Evolutionary conservation across 2,329 filamentous ascomycete species (phyloP).

Genomic region (Paraphoma sp.): DNA sequence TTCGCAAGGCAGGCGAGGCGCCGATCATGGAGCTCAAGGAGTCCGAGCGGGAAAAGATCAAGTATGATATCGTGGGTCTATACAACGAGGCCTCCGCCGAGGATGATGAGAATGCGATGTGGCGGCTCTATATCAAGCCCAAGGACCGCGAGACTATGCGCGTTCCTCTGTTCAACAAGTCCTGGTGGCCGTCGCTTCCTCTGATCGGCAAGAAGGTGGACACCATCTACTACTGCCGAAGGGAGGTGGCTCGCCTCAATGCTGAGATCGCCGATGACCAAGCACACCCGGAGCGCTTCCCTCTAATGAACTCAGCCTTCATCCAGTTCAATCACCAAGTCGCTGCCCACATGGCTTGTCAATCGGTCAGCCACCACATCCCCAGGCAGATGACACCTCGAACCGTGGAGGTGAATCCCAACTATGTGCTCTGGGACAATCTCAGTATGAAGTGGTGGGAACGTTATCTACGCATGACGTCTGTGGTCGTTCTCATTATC

Average conservation of each 20-base stretch:
- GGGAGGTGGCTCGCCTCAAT: constrained; percentile 85
- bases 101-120: constrained; percentile 59
- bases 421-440: constrained; percentile 95
- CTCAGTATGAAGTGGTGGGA: constrained; percentile 97
- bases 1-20: constrained; percentile 45
- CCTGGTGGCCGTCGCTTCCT: constrained; percentile 82
- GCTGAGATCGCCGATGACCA: constrained; percentile 92
- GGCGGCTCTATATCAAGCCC: constrained; percentile 81
- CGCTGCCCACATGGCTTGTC: constrained; percentile 97
- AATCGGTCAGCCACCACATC: constrained; percentile 86
- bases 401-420: constrained; percentile 90
- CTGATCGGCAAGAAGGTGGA: constrained; percentile 89
- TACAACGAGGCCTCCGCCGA: constrained; percentile 41
- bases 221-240: constrained; percentile 89
- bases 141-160: constrained; percentile 87
- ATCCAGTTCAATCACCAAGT: constrained; percentile 99
- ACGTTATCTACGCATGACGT: constrained; percentile 73
- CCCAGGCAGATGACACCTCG: constrained; percentile 93
- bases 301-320: constrained; percentile 94
- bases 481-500: constrained; percentile 70
- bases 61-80: constrained; percentile 38
- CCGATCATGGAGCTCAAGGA: constrained; percentile 39
- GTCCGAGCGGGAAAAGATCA: constrained; percentile 33
- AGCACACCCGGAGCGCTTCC: constrained; percentile 81
- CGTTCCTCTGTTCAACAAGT: constrained; percentile 60